Conservation (phyloP, 805 yeast species). For the Pichia pseudocactophila region DNA sequence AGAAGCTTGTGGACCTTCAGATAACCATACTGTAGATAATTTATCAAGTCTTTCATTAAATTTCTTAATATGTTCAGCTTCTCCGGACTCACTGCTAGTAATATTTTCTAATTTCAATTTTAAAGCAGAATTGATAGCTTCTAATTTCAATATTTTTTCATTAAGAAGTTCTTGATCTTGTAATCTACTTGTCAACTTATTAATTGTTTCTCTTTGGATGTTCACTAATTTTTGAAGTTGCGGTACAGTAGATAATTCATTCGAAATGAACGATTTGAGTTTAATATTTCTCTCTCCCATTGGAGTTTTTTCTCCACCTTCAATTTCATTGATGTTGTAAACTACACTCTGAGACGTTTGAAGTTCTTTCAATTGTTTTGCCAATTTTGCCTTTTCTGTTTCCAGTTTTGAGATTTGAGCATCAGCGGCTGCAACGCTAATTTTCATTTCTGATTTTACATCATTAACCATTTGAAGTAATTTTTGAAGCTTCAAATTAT, state of each 20-base stretch:
- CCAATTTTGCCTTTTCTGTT: conserved; percentile 19
- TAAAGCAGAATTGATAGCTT: conserved; percentile 36
- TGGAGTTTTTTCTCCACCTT: neutral
- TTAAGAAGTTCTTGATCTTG: conserved; percentile 36
- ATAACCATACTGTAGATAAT: conserved; percentile 14
- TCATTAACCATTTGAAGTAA: conserved; percentile 22
- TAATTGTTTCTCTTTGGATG: conserved; percentile 41
- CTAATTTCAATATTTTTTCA: conserved; percentile 40
- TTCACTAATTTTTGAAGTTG: conserved; percentile 47
- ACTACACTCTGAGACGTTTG: conserved; percentile 1
- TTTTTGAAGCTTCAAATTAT: conserved; percentile 15
- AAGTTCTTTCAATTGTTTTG: conserved; percentile 3
- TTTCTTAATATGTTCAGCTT: neutral
- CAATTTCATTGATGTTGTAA: neutral
- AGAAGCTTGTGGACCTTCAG: conserved; percentile 1
- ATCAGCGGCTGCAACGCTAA: conserved; percentile 50
- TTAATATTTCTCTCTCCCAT: conserved; percentile 1
- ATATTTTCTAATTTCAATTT: conserved; percentile 28
- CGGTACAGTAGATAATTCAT: conserved; percentile 5
- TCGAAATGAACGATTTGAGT: conserved; percentile 9
- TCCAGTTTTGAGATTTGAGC: conserved; percentile 44
- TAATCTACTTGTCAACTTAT: conserved; percentile 32
- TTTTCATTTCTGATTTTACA: conserved; percentile 35
- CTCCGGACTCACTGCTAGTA: neutral
- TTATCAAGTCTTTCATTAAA: neutral